Conservation (phyloP, 1,139 yeast genomes). For the Suzukiozyma palmioleophila region DNA sequence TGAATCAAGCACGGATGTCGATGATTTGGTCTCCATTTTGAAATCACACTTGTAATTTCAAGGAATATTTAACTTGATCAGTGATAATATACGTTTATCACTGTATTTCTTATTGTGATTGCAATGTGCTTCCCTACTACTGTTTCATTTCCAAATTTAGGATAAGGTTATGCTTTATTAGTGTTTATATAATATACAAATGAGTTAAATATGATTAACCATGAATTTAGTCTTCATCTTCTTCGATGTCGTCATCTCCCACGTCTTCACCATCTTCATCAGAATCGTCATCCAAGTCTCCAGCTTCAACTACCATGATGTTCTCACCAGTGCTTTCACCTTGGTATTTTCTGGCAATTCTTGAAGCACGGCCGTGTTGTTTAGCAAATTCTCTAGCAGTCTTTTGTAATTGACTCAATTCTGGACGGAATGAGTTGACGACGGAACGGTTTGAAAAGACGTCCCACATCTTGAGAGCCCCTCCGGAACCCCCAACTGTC, state of each 20-base stretch:
- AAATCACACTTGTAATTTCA: constrained; percentile 11
- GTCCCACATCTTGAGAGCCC: constrained; percentile 90
- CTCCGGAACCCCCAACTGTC: constrained; percentile 83
- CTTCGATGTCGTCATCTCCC: not conserved
- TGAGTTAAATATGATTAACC: constrained; percentile 1
- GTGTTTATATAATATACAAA: constrained; percentile 1
- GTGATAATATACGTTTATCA: no score
- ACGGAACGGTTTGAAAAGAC: constrained; percentile 77
- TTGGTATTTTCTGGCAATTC: constrained; percentile 68
- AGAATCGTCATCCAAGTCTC: constrained; percentile 53
- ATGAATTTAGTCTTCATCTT: constrained; percentile 3
- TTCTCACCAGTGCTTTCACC: constrained; percentile 46
- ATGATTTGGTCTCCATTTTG: constrained; percentile 28
- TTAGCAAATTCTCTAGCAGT: constrained; percentile 57
- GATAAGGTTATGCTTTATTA: not conserved
- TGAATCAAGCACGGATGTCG: constrained; percentile 36
- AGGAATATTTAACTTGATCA: no score
- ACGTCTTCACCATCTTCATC: constrained; percentile 51
- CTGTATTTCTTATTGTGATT: no score
- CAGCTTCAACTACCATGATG: constrained; percentile 58
- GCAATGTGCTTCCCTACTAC: no score
- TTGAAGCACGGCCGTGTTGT: constrained; percentile 54
- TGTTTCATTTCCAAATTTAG: not conserved
- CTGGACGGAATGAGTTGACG: constrained; percentile 60
- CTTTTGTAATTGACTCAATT: constrained; percentile 49